Conservation (phyloP, 192 early-diverging fungal species). For the Rhizophagus prolifer region DNA sequence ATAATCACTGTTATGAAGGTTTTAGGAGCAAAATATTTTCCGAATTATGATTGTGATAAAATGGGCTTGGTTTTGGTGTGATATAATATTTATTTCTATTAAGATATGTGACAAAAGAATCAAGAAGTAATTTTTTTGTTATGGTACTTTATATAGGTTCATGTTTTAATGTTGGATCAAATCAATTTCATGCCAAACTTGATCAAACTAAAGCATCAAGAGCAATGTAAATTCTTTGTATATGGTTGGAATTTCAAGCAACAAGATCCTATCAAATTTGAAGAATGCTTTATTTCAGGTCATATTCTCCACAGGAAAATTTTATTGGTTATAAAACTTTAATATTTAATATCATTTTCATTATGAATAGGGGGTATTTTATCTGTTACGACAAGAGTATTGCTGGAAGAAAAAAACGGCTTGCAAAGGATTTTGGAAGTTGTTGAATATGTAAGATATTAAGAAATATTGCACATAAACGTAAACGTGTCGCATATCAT, state of each 20-base stretch:
- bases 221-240: background rate
- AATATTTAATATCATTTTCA: background rate
- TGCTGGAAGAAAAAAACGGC: background rate
- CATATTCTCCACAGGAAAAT: background rate
- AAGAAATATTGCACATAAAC: background rate
- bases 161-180: background rate
- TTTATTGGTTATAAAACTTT: background rate
- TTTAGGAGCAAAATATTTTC: background rate
- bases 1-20: background rate
- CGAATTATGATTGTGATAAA: background rate
- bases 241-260: background rate
- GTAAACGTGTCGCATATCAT: no score
- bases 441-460: background rate
- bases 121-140: background rate
- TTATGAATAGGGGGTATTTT: background rate
- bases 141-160: background rate
- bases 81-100: background rate
- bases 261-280: background rate
- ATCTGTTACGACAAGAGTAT: background rate
- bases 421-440: background rate
- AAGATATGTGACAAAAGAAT: background rate
- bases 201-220: background rate
- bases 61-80: background rate
- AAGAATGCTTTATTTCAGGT: background rate
- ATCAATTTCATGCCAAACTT: conserved; percentile 14